Percentiles rank a stretch among this genome's conserved stretches.
These are phyloP conservation scores for Euphrasia arctica DNA, from an alignment of 305 asterid genomes.

Conservation along the genomic window DNA sequence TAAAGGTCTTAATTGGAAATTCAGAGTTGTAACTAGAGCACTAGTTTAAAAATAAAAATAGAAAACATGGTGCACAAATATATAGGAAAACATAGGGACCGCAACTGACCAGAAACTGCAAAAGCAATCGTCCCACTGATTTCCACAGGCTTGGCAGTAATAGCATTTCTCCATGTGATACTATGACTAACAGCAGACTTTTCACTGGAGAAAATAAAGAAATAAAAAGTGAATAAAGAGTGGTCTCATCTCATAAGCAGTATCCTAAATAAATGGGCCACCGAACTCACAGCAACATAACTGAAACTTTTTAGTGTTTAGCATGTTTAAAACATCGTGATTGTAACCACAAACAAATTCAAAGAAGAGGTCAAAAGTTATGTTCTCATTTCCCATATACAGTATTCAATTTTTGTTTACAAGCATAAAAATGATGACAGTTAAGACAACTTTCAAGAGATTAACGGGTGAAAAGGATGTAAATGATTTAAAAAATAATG, in stretches of 20 bases:
- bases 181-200: constrained; percentile 87
- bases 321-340: background rate
- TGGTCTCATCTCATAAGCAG: constrained; percentile 13
- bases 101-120: constrained; percentile 76
- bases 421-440: constrained; percentile 4
- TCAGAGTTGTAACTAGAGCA: background rate
- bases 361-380: constrained; percentile 3
- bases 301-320: background rate
- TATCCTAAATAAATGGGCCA: constrained; percentile 10
- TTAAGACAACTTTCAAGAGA: background rate
- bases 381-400: background rate
- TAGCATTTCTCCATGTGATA: constrained; percentile 60
- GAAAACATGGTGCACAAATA: background rate
- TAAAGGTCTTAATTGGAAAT: background rate
- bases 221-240: constrained; percentile 14
- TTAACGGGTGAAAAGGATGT: background rate
- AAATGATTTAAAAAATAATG: background rate
- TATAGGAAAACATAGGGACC: constrained; percentile 12
- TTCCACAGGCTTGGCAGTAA: constrained; percentile 62
- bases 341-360: constrained; percentile 2
- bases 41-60: background rate
- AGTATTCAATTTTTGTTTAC: background rate
- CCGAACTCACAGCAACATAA: background rate
- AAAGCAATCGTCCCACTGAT: constrained; percentile 70
- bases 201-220: constrained; percentile 45